phyloP scores from a whole-genome alignment of 345 rosid genomes.

The Cardamine resedifolia region DNA sequence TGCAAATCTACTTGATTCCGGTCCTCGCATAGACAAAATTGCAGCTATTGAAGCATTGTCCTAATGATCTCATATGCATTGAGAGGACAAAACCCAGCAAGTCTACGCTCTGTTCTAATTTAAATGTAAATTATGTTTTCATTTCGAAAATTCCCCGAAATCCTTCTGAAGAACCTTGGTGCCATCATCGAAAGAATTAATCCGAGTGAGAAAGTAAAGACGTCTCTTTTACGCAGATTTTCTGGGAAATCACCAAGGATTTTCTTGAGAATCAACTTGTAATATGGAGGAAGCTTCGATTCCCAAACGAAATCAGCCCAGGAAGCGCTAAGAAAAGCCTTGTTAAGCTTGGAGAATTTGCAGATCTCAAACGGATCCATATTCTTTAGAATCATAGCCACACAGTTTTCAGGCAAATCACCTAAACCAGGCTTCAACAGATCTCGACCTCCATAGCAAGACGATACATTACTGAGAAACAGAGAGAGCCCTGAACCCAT shows the following conservation, averaged over 20 bases:
- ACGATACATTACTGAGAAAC: constrained; percentile 29
- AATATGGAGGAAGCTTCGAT: constrained; percentile 77
- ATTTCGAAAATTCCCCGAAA: not conserved
- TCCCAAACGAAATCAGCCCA: constrained; percentile 98
- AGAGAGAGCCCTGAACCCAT: constrained; percentile 76
- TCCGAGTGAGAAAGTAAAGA: constrained; percentile 63
- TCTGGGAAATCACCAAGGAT: constrained; percentile 49
- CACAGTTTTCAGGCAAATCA: constrained; percentile 83
- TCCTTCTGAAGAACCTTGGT: constrained; percentile 56
- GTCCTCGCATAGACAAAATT: no score
- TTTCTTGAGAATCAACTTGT: constrained; percentile 48
- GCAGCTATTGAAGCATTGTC: no score
- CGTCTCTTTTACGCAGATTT: constrained; percentile 60
- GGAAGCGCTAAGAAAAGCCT: constrained; percentile 85
- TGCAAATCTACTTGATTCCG: no score
- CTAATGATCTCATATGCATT: no score
- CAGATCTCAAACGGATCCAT: constrained; percentile 89
- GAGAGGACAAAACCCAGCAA: no score
- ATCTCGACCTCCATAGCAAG: constrained; percentile 22
- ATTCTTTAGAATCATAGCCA: constrained; percentile 58
- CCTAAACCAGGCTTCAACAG: constrained; percentile 50
- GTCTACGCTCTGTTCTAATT: no score
- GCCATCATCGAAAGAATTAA: constrained; percentile 64
- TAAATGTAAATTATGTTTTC: not conserved
- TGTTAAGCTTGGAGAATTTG: constrained; percentile 63